Evolutionary conservation across 345 rosid species (phyloP).

Genomic region (Aquilaria malaccensis): DNA sequence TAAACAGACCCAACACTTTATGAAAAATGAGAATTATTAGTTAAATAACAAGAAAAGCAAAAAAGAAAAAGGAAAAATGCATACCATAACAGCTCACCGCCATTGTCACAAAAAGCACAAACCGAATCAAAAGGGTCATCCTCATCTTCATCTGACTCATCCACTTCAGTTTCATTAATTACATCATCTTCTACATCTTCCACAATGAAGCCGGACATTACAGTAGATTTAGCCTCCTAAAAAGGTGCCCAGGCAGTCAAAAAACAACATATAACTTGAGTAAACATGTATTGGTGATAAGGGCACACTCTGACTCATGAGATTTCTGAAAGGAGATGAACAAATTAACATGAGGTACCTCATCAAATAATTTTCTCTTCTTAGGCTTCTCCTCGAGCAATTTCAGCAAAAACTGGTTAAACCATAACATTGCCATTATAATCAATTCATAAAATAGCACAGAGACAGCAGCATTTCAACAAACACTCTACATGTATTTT

Average conservation of each 20-base stretch:
- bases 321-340: not conserved
- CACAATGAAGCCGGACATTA: slow-evolving; percentile 48
- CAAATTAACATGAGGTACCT: slow-evolving; percentile 38
- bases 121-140: slow-evolving; percentile 48
- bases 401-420: slow-evolving; percentile 49
- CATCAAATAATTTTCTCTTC: slow-evolving; percentile 38
- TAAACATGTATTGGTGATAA: not conserved
- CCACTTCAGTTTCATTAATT: slow-evolving; percentile 32
- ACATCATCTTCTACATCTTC: slow-evolving; percentile 40
- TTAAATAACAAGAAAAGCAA: not conserved
- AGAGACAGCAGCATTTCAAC: slow-evolving; percentile 10
- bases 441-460: slow-evolving; percentile 3
- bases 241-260: slow-evolving; percentile 13
- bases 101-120: slow-evolving; percentile 88
- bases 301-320: no score
- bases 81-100: slow-evolving; percentile 73
- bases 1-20: not conserved
- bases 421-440: slow-evolving; percentile 6
- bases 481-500: not conserved
- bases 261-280: slow-evolving; percentile 3
- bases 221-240: slow-evolving; percentile 35
- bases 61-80: slow-evolving; percentile 14
- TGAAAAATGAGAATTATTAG: not conserved
- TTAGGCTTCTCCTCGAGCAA: slow-evolving; percentile 61
- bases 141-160: slow-evolving; percentile 37